These are phyloP conservation scores for Botrytis galanthina DNA, from an alignment of 2,329 filamentous ascomycete genomes.

Conservation along the genomic window DNA sequence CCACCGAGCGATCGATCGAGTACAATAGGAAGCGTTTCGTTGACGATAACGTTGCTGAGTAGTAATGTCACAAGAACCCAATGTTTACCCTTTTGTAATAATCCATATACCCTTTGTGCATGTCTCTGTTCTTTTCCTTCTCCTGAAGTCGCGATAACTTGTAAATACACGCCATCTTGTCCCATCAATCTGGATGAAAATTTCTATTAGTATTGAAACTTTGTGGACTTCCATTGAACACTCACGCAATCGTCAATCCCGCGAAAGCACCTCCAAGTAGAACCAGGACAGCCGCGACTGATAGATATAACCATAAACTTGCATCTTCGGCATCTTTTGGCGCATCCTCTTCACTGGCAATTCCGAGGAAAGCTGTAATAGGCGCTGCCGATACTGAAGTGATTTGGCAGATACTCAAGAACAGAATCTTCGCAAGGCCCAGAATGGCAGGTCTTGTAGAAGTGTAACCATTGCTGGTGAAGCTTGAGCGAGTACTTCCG, in stretches of 20 bases:
- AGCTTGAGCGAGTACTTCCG: conserved; percentile 23
- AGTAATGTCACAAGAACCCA: conserved; percentile 96
- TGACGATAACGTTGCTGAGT: conserved; percentile 95
- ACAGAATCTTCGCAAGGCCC: conserved; percentile 51
- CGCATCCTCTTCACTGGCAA: conserved; percentile 47
- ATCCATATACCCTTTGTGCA: conserved; percentile 73
- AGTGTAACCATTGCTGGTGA: conserved; percentile 39
- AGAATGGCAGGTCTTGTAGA: conserved; percentile 50
- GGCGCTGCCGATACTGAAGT: conserved; percentile 37
- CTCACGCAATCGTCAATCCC: conserved; percentile 82
- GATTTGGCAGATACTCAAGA: conserved; percentile 47
- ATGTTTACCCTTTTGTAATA: conserved; percentile 88
- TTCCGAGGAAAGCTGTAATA: conserved; percentile 41
- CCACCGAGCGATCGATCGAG: conserved; percentile 91
- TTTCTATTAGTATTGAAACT: conserved; percentile 20
- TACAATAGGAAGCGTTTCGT: conserved; percentile 93
- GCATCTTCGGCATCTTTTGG: conserved; percentile 57
- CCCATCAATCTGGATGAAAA: conserved; percentile 41
- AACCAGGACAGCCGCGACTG: conserved; percentile 76
- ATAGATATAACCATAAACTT: conserved; percentile 76
- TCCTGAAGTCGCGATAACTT: conserved; percentile 84
- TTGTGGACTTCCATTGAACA: conserved; percentile 27
- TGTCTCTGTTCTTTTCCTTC: conserved; percentile 84
- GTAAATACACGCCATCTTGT: conserved; percentile 93
- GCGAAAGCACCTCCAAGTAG: conserved; percentile 90